phyloP scores from a whole-genome alignment of 2,329 filamentous ascomycete genomes.

The Alternaria sp. region DNA sequence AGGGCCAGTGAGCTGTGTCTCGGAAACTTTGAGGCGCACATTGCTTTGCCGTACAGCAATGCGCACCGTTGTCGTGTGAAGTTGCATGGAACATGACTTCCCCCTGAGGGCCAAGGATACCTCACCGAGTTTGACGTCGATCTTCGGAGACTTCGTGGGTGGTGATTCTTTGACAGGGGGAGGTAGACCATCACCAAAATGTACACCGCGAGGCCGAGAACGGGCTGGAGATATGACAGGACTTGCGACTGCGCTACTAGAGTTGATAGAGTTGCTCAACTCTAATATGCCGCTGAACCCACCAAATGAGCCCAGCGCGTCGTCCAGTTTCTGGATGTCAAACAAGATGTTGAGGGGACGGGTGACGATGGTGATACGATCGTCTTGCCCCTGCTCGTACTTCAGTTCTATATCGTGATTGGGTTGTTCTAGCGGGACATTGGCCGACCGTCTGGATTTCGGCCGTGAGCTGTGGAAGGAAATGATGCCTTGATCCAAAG shows the following conservation, averaged over 20 bases:
- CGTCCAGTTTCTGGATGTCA: conserved; percentile 81
- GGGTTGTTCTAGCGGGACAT: conserved; percentile 29
- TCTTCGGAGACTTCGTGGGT: conserved; percentile 58
- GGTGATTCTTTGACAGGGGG: conserved; percentile 18
- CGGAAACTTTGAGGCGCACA: conserved; percentile 75
- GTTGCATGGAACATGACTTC: conserved; percentile 73
- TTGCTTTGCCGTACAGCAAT: conserved; percentile 75
- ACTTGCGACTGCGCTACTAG: conserved; percentile 63
- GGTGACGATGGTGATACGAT: conserved; percentile 69
- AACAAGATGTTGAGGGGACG: conserved; percentile 77
- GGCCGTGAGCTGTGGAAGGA: conserved; percentile 53
- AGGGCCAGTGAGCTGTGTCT: conserved; percentile 76
- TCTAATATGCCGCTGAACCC: conserved; percentile 91
- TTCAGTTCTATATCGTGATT: conserved; percentile 43
- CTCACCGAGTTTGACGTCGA: conserved; percentile 78
- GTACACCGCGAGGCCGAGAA: conserved; percentile 56
- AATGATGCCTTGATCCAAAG: conserved; percentile 57
- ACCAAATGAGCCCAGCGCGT: conserved; percentile 86
- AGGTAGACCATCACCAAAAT: conserved; percentile 60
- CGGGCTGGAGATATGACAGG: conserved; percentile 40
- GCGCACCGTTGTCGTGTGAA: conserved; percentile 84
- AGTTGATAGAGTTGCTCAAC: conserved; percentile 82
- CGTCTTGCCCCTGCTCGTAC: conserved; percentile 37
- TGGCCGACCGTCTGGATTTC: conserved; percentile 32
- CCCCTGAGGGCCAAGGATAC: conserved; percentile 78